Evolutionary conservation across 1,284 basidiomycete species (phyloP), one percentile per base, ranked within the genome.

Genomic region (Apiotrichum domesticum): DNA sequence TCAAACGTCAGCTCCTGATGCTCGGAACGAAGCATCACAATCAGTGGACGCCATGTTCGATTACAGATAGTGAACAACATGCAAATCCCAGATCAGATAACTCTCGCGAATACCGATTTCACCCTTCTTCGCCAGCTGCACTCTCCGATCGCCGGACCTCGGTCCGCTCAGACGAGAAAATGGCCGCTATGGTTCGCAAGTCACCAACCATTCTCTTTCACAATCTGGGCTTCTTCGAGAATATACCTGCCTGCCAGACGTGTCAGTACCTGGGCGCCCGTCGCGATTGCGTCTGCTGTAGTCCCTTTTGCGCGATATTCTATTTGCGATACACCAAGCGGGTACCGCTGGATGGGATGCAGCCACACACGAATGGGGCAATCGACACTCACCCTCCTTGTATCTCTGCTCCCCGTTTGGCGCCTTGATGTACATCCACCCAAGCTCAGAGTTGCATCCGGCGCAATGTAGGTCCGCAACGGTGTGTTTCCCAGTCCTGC

Each of bases 201-300:
- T 42, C 55, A 68, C 75, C 75, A 77, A 15, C 69, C 70, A 52
- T 75, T 77, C 63, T 84, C 81, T 68, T 80, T 81, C 54, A 83
- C 70, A 7, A 78, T 76, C 54, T 74, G 76, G 41, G 70, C 72
- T 35, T 75, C 73, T 57, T 72, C 70, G 55, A 77, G 62, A 40
- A 76, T 76, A 57, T 72, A 75, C 35, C 72, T 62, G 3, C 74
- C 74, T 74, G 54, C 1, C 10, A 8, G 13, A 14, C 7, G 29
- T 54, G 47, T 49, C 46, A 54, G 46, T 44, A 6, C 35, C 10
- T 13, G 46, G 37, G 35, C 34, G 34, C 14, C 46, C 13, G 42
- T 39, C 7, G 9, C 6, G 3, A 39, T 11, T 4, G 35, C 9
- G n/a, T 48, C 3, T 49, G 21, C 21, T 21, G 21, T 21, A 21